Percentiles rank a stretch among this genome's conserved stretches.
These are phyloP conservation scores for Dendrobium nobile DNA, from an alignment of 106 monocot genomes.

Conservation along the genomic window DNA sequence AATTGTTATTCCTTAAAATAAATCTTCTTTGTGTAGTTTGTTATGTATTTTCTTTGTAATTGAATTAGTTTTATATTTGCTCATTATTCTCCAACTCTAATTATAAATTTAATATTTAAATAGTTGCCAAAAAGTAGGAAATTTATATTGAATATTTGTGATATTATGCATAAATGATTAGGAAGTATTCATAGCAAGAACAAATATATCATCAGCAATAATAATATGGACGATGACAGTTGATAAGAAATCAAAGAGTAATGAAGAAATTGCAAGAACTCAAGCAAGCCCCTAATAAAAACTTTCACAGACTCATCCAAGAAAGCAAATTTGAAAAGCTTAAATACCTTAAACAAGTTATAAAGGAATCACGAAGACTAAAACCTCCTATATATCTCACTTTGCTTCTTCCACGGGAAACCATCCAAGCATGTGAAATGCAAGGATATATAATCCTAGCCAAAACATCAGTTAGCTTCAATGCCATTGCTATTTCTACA, in stretches of 20 bases:
- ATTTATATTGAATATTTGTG: background rate
- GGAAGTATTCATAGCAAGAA: conserved; percentile 18
- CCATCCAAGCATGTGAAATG: background rate
- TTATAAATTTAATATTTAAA: too few relatives aligned
- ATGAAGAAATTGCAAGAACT: conserved; percentile 22
- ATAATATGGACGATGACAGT: conserved; percentile 14
- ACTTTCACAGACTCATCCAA: background rate
- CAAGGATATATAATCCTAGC: conserved; percentile 19
- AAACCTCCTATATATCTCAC: conserved; percentile 14
- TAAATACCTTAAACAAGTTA: conserved; percentile 9
- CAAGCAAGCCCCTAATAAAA: background rate
- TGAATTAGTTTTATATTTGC: too few relatives aligned
- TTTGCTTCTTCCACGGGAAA: conserved; percentile 15
- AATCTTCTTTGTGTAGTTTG: too few relatives aligned
- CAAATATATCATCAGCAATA: conserved; percentile 17
- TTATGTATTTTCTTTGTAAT: too few relatives aligned
- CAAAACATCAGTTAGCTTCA: conserved; percentile 77
- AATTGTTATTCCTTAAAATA: too few relatives aligned
- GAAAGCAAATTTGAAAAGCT: conserved; percentile 12
- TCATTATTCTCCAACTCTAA: too few relatives aligned
- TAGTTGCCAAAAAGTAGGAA: background rate
- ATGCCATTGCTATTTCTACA: conserved; percentile 69
- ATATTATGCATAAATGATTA: background rate
- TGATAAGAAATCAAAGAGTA: conserved; percentile 8
- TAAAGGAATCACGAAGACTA: conserved; percentile 22